A percentile compares a stretch with the other conserved stretches of the same genome.
Conservation (phyloP, 2,329 filamentous ascomycete genomes). For the Monilinia polystroma region DNA sequence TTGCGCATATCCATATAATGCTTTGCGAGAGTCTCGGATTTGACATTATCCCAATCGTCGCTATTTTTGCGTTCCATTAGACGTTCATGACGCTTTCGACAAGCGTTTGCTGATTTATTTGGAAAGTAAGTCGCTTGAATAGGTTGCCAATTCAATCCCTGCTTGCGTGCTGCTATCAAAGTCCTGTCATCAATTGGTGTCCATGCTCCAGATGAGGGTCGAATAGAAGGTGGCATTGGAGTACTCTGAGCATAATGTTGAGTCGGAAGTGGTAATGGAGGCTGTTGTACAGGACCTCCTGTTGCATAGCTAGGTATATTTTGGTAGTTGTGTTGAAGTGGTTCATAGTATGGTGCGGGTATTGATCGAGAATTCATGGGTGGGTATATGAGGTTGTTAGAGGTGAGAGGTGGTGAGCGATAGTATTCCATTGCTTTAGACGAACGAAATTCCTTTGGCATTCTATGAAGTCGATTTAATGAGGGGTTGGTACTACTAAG, state of each 20-base stretch:
- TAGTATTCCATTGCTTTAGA: conserved; percentile 23
- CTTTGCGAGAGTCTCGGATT: conserved; percentile 70
- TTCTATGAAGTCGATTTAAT: conserved; percentile 7
- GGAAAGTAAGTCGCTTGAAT: conserved; percentile 77
- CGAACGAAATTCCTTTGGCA: conserved; percentile 21
- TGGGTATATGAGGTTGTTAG: conserved; percentile 17
- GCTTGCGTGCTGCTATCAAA: conserved; percentile 67
- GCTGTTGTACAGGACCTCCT: conserved; percentile 28
- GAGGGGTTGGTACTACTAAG: neutral
- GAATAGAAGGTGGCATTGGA: conserved; percentile 36
- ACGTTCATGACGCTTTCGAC: conserved; percentile 84
- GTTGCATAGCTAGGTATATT: conserved; percentile 22
- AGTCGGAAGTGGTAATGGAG: conserved; percentile 22
- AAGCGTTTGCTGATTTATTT: conserved; percentile 67
- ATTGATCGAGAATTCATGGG: conserved; percentile 11
- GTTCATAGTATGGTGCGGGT: conserved; percentile 21
- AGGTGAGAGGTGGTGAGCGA: conserved; percentile 22
- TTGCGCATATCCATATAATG: conserved; percentile 78
- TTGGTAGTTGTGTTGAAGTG: conserved; percentile 22
- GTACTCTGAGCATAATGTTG: conserved; percentile 18
- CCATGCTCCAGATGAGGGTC: conserved; percentile 68
- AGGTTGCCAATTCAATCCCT: conserved; percentile 79
- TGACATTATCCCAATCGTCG: conserved; percentile 72
- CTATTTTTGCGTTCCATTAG: conserved; percentile 65
- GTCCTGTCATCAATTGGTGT: conserved; percentile 70